Conservation (phyloP, 2,329 filamentous ascomycete genomes). For the Phaeosphaeria sp. region DNA sequence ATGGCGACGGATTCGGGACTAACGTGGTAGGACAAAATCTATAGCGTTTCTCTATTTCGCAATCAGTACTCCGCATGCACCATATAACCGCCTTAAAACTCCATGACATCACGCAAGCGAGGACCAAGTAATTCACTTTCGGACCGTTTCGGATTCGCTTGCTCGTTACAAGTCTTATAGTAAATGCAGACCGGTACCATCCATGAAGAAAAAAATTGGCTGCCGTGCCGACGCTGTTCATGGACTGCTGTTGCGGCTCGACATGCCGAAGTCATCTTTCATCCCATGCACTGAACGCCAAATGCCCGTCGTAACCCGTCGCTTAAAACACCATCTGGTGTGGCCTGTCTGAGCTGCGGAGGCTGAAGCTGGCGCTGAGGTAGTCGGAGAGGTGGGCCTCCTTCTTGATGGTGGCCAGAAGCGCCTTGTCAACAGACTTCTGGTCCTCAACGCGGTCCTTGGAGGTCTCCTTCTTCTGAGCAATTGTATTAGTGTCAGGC, state of each 20-base stretch:
- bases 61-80: conserved; percentile 37
- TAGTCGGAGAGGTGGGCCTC: conserved; percentile 92
- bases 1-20: background rate
- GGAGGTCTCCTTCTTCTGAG: conserved; percentile 95
- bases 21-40: conserved; percentile 14
- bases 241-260: conserved; percentile 50
- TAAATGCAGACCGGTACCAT: conserved; percentile 50
- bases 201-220: conserved; percentile 47
- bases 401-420: conserved; percentile 98
- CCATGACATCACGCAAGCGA: conserved; percentile 45
- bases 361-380: conserved; percentile 94
- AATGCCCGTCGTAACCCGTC: conserved; percentile 44
- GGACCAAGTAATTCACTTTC: conserved; percentile 44
- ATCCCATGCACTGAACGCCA: conserved; percentile 51
- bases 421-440: conserved; percentile 97
- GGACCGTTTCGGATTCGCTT: conserved; percentile 51
- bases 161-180: conserved; percentile 50
- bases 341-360: conserved; percentile 99
- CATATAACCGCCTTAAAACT: conserved; percentile 30
- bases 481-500: conserved; percentile 21
- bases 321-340: conserved; percentile 99
- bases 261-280: conserved; percentile 50
- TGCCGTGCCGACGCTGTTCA: conserved; percentile 42
- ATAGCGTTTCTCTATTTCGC: conserved; percentile 35
- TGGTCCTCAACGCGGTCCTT: conserved; percentile 94